Percentiles rank a stretch among this genome's conserved stretches.
phyloP scores from a whole-genome alignment of 495 filamentous ascomycete species.

The Hypoxylon lienhwacheense region DNA sequence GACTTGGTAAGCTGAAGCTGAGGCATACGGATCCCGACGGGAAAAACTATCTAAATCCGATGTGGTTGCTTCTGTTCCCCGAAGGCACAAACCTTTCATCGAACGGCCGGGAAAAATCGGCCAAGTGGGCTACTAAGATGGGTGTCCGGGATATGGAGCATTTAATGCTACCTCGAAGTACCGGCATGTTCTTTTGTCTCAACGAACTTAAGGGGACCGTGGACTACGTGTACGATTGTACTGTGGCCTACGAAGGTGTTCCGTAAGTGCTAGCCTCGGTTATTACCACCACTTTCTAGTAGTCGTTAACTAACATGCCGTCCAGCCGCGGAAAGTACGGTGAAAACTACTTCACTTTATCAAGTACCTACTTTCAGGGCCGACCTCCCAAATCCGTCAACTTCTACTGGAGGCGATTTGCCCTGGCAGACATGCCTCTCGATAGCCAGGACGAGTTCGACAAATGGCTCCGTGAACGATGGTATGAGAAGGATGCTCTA shows the following conservation, averaged over 20 bases:
- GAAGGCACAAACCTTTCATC: constrained; percentile 77
- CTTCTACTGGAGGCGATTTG: constrained; percentile 80
- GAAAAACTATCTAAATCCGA: constrained; percentile 62
- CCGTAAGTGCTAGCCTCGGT: constrained; percentile 53
- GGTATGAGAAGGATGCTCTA: constrained; percentile 78
- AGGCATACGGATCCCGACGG: constrained; percentile 56
- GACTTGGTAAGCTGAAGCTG: constrained; percentile 67
- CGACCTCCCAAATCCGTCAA: constrained; percentile 81
- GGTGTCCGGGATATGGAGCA: constrained; percentile 68
- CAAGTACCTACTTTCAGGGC: constrained; percentile 73
- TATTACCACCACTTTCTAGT: neutral
- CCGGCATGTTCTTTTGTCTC: constrained; percentile 74
- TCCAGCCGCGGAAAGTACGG: constrained; percentile 68
- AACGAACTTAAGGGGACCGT: constrained; percentile 70
- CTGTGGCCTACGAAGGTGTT: constrained; percentile 80
- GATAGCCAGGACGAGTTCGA: constrained; percentile 65
- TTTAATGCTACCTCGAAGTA: constrained; percentile 70
- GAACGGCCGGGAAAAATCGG: constrained; percentile 65
- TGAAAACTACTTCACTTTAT: constrained; percentile 74
- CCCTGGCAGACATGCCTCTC: constrained; percentile 65
- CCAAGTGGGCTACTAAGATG: constrained; percentile 68
- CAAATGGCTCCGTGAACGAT: constrained; percentile 71
- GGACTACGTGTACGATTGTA: constrained; percentile 84
- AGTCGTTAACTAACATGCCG: constrained; percentile 11
- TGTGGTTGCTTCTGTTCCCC: constrained; percentile 86